phyloP scores from a whole-genome alignment of 768 basidiomycete genomes.

The Naematelia aurantialba region DNA sequence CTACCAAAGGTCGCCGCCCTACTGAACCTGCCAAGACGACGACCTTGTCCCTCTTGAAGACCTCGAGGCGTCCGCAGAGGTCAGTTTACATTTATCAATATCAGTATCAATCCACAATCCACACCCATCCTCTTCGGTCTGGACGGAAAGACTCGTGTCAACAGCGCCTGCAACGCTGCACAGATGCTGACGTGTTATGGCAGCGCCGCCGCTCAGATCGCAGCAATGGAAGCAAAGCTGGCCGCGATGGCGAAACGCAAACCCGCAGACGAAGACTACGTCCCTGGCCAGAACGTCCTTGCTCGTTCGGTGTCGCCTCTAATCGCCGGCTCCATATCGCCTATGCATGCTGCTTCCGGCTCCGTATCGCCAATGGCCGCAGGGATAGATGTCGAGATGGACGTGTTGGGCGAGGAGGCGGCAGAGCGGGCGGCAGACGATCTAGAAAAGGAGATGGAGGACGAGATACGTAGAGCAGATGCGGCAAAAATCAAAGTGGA shows the following conservation, averaged over 20 bases:
- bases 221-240: slow-evolving; percentile 92
- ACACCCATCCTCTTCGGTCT: not conserved
- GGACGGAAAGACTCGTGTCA: not conserved
- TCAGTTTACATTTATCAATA: too few relatives aligned
- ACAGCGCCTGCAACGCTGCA: not conserved
- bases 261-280: slow-evolving; percentile 36
- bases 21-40: slow-evolving; percentile 59
- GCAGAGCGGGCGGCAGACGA: slow-evolving; percentile 32
- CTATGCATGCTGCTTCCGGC: slow-evolving; percentile 1
- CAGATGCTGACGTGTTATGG: slow-evolving; percentile 6
- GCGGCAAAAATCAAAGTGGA: not conserved
- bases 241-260: slow-evolving; percentile 62
- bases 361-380: not conserved
- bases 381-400: slow-evolving; percentile 13
- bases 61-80: slow-evolving; percentile 57
- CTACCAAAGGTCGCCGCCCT: slow-evolving; percentile 29
- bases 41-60: slow-evolving; percentile 81
- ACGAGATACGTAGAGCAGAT: slow-evolving; percentile 5
- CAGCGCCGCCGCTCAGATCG: slow-evolving; percentile 87
- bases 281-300: slow-evolving; percentile 22
- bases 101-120: slow-evolving; percentile 8
- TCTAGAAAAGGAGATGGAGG: slow-evolving; percentile 31
- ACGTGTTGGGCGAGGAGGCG: slow-evolving; percentile 17
- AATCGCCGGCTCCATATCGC: slow-evolving; percentile 7
- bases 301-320: not conserved